Conservation (phyloP, 306 rosid species). For the Adenanthera pavonina region DNA sequence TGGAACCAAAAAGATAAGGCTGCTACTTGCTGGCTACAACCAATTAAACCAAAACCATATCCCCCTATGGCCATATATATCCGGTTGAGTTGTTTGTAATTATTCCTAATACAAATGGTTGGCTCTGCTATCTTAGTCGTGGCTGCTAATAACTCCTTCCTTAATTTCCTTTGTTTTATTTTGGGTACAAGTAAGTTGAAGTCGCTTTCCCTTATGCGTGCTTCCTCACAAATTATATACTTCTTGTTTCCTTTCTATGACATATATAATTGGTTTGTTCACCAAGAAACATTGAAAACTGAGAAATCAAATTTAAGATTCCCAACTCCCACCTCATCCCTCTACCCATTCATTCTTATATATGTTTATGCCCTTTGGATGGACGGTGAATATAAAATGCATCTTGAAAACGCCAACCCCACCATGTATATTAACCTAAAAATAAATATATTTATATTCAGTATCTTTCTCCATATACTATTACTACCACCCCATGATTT, state of each 20-base stretch:
- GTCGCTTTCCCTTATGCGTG: constrained; percentile 62
- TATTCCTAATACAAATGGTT: constrained; percentile 39
- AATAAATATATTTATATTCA: not conserved
- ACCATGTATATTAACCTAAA: not conserved
- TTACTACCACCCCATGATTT: not conserved
- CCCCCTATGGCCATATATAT: not conserved
- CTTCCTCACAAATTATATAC: constrained; percentile 30
- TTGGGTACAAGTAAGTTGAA: not conserved
- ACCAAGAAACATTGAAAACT: constrained; percentile 45
- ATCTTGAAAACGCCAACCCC: constrained; percentile 24
- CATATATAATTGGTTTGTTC: constrained; percentile 50
- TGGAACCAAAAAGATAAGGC: constrained; percentile 34
- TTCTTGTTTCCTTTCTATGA: constrained; percentile 35
- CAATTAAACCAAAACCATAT: constrained; percentile 29
- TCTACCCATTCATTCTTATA: not conserved
- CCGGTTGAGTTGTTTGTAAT: not conserved
- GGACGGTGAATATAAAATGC: constrained; percentile 40
- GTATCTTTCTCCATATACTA: not conserved
- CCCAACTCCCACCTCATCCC: constrained; percentile 22
- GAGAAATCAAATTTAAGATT: constrained; percentile 28
- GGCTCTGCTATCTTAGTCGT: constrained; percentile 57
- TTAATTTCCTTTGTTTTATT: not conserved
- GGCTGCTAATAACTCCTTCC: constrained; percentile 42
- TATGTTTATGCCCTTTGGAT: not conserved
- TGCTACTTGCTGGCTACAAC: constrained; percentile 16